phyloP scores from a whole-genome alignment of 2,329 filamentous ascomycete genomes.

The Alternaria ethzedia region DNA sequence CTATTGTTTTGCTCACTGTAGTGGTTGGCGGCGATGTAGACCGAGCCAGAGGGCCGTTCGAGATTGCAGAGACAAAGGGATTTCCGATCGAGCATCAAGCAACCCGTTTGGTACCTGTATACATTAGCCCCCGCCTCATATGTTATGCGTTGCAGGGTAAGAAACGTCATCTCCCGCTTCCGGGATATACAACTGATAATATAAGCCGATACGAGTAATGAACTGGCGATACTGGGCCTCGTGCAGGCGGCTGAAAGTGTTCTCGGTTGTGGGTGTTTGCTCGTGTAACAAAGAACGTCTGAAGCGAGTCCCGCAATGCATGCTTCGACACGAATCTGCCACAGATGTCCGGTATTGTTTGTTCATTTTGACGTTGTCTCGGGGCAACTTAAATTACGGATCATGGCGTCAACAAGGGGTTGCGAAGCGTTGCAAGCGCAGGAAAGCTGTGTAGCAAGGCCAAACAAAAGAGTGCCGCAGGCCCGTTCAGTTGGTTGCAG shows the following conservation, averaged over 20 bases:
- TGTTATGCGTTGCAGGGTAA: conserved; percentile 5
- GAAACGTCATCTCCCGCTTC: conserved; percentile 7
- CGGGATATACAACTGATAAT: neutral
- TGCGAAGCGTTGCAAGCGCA: neutral
- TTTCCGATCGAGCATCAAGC: neutral
- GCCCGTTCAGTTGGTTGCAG: neutral
- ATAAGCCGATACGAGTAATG: neutral
- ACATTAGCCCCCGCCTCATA: neutral
- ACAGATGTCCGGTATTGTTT: neutral
- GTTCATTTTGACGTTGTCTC: neutral
- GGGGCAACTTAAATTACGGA: neutral
- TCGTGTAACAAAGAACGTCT: neutral
- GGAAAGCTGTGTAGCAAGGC: neutral
- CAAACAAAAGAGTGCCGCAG: neutral
- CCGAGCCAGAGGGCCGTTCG: neutral
- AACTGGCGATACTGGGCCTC: neutral
- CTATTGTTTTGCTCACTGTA: neutral
- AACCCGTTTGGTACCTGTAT: neutral
- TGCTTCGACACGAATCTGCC: neutral
- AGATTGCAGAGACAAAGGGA: neutral
- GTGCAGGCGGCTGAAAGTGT: neutral
- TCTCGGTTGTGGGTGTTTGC: neutral
- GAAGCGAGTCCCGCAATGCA: neutral
- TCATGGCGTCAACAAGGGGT: neutral
- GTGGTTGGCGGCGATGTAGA: neutral